A percentile compares a stretch with the other conserved stretches of the same genome.
Evolutionary conservation across 208 protist genomes (phyloP).

Genomic region (Blechomonas ayalai): DNA sequence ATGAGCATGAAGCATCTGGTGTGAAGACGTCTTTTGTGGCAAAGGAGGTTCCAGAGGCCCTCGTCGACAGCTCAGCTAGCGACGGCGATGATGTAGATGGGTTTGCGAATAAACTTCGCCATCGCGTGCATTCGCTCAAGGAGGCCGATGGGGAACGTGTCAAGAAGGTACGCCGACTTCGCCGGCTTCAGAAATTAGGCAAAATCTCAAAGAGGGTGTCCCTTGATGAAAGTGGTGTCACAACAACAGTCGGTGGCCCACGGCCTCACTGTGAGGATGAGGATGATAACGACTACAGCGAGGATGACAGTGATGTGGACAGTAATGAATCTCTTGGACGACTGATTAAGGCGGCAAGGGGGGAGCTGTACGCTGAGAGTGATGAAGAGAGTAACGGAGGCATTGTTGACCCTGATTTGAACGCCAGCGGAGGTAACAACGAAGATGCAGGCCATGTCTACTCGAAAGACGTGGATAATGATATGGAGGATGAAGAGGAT

Average conservation of each 20-base stretch:
- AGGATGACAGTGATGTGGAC: slow-evolving; percentile 15
- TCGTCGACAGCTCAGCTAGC: background rate
- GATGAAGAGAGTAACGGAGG: slow-evolving; percentile 22
- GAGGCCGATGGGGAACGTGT: slow-evolving; percentile 51
- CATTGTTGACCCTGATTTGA: slow-evolving; percentile 1
- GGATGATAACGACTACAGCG: slow-evolving; percentile 16
- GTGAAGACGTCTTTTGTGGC: too few species aligned
- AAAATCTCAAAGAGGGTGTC: slow-evolving; percentile 54
- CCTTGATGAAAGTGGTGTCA: slow-evolving; percentile 42
- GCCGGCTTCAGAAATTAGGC: slow-evolving; percentile 53
- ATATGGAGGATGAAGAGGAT: slow-evolving; percentile 4
- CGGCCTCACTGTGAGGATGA: slow-evolving; percentile 9
- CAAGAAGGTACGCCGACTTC: slow-evolving; percentile 72
- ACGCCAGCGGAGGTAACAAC: background rate
- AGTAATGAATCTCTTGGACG: slow-evolving; percentile 16
- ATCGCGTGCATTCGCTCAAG: slow-evolving; percentile 35
- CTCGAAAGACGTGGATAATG: slow-evolving; percentile 18
- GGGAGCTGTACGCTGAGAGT: slow-evolving; percentile 24
- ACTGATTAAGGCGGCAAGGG: slow-evolving; percentile 20
- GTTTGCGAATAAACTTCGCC: slow-evolving; percentile 45
- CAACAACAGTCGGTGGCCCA: slow-evolving; percentile 12
- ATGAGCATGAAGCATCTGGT: slow-evolving; percentile 11
- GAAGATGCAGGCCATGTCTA: slow-evolving; percentile 14
- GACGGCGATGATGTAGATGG: slow-evolving; percentile 6
- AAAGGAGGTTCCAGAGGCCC: too few species aligned